phyloP scores from a whole-genome alignment of 2,329 filamentous ascomycete genomes.

The Trichophyton rubrum region DNA sequence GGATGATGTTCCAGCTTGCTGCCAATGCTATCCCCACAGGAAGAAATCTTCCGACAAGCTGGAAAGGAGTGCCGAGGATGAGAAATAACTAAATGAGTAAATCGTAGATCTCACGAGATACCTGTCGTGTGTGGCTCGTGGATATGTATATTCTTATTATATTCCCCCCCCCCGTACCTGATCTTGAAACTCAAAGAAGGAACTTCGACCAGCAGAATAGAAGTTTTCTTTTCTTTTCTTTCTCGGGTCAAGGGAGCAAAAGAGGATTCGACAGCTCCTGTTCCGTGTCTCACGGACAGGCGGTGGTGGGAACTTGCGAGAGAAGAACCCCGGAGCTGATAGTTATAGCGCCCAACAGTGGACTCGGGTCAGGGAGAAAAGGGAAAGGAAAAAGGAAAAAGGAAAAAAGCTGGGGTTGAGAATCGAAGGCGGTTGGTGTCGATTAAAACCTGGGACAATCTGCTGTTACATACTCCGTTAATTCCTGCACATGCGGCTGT shows the following conservation, averaged over 20 bases:
- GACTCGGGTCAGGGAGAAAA: neutral
- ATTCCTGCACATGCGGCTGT: neutral
- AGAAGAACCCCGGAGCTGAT: neutral
- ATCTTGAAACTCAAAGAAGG: slow-evolving; percentile 1
- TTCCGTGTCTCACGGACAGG: slow-evolving; percentile 2
- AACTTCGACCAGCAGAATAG: neutral
- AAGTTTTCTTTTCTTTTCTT: neutral
- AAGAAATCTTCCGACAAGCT: neutral
- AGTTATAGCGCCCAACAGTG: neutral
- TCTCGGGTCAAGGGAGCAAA: slow-evolving; percentile 1
- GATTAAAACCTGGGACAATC: slow-evolving; percentile 1
- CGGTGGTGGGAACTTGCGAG: neutral
- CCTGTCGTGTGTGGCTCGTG: slow-evolving; percentile 1
- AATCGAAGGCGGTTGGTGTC: neutral
- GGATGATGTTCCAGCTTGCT: neutral
- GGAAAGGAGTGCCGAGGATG: slow-evolving; percentile 3
- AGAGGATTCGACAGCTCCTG: neutral
- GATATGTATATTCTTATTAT: neutral
- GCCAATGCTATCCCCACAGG: slow-evolving; percentile 1
- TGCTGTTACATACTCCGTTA: slow-evolving; percentile 1
- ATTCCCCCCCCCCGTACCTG: neutral
- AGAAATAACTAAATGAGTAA: neutral
- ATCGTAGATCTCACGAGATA: slow-evolving; percentile 5
- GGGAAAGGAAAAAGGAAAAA: neutral
- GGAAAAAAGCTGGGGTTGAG: neutral